Base-by-base conservation (phyloP, 75 land plant species). In the Chamaecyparis obtusa region DNA sequence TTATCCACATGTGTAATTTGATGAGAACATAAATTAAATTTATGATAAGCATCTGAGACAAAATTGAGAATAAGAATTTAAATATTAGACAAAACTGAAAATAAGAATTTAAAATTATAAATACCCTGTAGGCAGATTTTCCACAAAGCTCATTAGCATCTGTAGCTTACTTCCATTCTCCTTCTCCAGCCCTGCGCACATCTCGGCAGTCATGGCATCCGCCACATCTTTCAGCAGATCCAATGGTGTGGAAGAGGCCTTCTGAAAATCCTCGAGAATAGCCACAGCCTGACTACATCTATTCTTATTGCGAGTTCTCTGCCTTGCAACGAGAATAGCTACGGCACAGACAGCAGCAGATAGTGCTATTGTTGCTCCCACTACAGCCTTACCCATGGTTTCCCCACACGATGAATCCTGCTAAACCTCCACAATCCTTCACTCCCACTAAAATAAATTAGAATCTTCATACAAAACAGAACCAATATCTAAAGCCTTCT, bases 161-260 rank as follows among this genome's bases (percentile, higher is more conserved):
- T 89, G 90, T 77, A 90, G 91, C 85, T 60, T 90, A 88, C 91
- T 90, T 24, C 91, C 91, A 10, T 87, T 85, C 49, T 90, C 91
- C 21, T 82, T 75, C 30, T 78, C 91, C 10, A 90, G 91, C 8
- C 91, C 91, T 30, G 91, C 91, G 37, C 87, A 72, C 91, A 90
- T 90, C 64, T 90, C 91, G 8, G 87, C 91, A 10, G 75, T 83
- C 91, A 90, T 86, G 27, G 91, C 91, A 39, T 89, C 91, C 43
- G 84, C 91, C 5, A 90, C 87, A 56, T 90, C 85, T 6, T 76
- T 87, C 85, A 90, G 76, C 27, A 91, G 75, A 21, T 43, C 67
- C 77, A 90, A 21, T 21, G 91, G 91, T 43, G 91, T 90, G 24
- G 75, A 79, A 74, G 85, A 89, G 13, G 75, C 88, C 41, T 86